Conservation (phyloP, 306 rosid genomes). For the Dalbergia cultrata region DNA sequence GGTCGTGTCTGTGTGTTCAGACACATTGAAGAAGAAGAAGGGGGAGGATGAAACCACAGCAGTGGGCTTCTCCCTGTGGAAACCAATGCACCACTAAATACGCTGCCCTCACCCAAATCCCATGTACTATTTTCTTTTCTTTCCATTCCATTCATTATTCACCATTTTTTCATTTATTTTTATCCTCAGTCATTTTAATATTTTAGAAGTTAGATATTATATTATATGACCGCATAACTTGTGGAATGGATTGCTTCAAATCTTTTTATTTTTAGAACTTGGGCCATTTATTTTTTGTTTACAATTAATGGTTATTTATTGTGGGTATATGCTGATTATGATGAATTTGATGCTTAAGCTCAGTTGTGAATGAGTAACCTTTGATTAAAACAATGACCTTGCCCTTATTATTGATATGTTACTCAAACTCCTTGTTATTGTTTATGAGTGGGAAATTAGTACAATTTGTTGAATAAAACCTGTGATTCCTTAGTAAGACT, state of each 20-base stretch:
- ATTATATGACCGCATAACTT: not conserved
- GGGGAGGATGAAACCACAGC: constrained; percentile 69
- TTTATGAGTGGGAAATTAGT: not conserved
- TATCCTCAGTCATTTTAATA: not conserved
- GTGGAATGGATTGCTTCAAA: not conserved
- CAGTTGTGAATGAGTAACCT: not conserved
- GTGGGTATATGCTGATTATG: not conserved
- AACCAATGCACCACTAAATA: constrained; percentile 81
- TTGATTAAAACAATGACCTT: too few relatives aligned
- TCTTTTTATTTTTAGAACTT: not conserved
- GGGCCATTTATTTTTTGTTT: not conserved
- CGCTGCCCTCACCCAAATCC: constrained; percentile 78
- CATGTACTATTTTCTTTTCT: constrained; percentile 53
- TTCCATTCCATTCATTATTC: not conserved
- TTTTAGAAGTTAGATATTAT: not conserved
- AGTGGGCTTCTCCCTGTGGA: constrained; percentile 84
- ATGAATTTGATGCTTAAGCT: not conserved
- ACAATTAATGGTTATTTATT: not conserved
- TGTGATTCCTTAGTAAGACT: not conserved
- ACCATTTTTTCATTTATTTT: not conserved
- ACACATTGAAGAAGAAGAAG: not conserved
- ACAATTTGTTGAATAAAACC: not conserved
- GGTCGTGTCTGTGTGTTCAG: not conserved
- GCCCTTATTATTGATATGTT: not conserved
- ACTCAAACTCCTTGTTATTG: not conserved